Base-by-base conservation (phyloP, 495 filamentous ascomycete genomes). In the Friedmanniomyces endolithicus region DNA sequence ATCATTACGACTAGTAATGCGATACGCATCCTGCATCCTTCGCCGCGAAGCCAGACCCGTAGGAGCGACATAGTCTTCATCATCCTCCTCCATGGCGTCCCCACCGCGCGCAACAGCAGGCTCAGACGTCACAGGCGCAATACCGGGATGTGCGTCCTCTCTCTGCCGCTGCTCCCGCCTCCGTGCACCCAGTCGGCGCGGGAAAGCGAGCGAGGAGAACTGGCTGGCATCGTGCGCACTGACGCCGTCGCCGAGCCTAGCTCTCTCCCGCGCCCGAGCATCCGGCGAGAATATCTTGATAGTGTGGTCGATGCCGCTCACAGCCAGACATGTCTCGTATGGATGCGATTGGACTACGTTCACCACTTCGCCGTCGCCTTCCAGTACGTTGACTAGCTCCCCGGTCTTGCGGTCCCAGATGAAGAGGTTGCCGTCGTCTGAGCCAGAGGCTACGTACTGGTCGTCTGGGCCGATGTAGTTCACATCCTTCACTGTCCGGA, bases 211-310 rank as follows among this genome's bases (percentile, higher is more conserved):
- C 11, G 64, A 68, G 3, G 72, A 73, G 48, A 70, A 71, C 12
- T 63, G 64, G 6, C 68, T 64, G n/a, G 65, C 61, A 48, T 67
- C 67, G 25, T 64, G 41, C 12, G 59, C 45, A 25, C 51, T 48
- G 48, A 84, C 74, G 34, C 80, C 78, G 45, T 79, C 66, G 4
- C 80, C 82, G 2, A 68, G 65, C 16, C 74, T 71, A 23, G 82
- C 82, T 49, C 77, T 70, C 11, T 74, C 71, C 58, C 86, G 80
- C 0, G 78, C 78, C 2, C 71, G 69, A 48, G 66, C 70, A 62
- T 87, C 84, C 1, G 82, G 70, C 0, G 79, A 83, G 70, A 87
- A 88, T 23, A 88, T 80, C 57, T 87, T 87, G 70, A 88, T 79
- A 1, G 84, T 87, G 37, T 80, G 77, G 59, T 87, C 84, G 31